Percentiles rank a stretch among this genome's conserved stretches.
Conservation (phyloP, 331 rosid species). For the Arachis monticola region DNA sequence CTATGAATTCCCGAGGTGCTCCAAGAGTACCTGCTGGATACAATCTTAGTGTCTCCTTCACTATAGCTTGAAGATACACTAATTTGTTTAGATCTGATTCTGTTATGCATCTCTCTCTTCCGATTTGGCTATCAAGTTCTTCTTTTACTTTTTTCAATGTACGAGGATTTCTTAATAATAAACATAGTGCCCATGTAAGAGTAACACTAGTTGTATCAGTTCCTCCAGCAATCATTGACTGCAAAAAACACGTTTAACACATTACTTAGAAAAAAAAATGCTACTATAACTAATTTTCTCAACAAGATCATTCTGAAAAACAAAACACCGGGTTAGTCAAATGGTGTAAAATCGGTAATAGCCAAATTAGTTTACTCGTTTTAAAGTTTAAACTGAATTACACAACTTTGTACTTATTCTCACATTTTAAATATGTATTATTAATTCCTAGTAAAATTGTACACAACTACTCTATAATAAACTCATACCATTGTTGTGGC, state of each 20-base stretch:
- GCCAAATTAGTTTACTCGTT: too few species aligned
- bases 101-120: not conserved
- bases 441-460: too few species aligned
- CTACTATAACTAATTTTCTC: too few species aligned
- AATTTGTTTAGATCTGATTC: constrained; percentile 1
- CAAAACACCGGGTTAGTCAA: too few species aligned
- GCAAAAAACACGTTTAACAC: not conserved
- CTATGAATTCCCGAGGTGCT: not conserved
- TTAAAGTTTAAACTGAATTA: too few species aligned
- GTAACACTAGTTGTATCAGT: constrained; percentile 5
- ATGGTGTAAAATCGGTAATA: too few species aligned
- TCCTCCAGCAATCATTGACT: constrained; percentile 21
- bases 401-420: too few species aligned
- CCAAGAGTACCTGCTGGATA: not conserved
- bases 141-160: not conserved
- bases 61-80: constrained; percentile 9
- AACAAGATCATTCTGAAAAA: too few species aligned
- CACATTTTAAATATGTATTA: too few species aligned
- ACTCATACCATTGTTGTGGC: constrained; percentile 43
- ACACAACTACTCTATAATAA: not conserved
- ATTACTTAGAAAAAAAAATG: too few species aligned
- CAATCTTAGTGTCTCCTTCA: constrained; percentile 19
- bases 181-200: constrained; percentile 31
- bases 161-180: constrained; percentile 14
- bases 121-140: constrained; percentile 3